These are phyloP conservation scores for Conticribra weissflogii DNA, from an alignment of 108 stramenopile genomes.

Conservation along the genomic window DNA sequence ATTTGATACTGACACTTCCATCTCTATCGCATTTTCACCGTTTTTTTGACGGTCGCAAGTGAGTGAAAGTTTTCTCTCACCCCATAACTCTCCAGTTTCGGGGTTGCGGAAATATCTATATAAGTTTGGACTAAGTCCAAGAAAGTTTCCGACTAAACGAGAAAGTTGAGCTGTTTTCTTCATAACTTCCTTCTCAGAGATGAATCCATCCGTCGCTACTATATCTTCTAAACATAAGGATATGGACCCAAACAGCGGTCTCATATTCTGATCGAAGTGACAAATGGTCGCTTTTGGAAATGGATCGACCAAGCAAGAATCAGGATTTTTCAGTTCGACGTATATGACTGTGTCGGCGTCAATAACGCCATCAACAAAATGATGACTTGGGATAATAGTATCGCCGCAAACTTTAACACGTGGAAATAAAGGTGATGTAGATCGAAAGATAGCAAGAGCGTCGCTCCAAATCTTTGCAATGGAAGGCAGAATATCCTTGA, in stretches of 20 bases:
- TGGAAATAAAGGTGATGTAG: conserved; percentile 24
- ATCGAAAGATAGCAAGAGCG: conserved; percentile 14
- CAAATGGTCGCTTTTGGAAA: conserved; percentile 32
- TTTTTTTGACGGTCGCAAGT: too few species aligned
- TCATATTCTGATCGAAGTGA: conserved; percentile 46
- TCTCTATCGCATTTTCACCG: conserved; percentile 3
- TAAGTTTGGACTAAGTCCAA: conserved; percentile 40
- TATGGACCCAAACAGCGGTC: conserved; percentile 37
- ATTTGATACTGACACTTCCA: conserved; percentile 22
- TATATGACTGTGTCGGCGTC: conserved; percentile 45
- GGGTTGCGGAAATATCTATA: conserved; percentile 48
- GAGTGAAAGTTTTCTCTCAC: conserved; percentile 26
- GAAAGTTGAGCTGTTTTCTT: conserved; percentile 24
- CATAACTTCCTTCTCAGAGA: conserved; percentile 28
- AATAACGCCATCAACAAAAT: conserved; percentile 30
- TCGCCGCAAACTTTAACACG: conserved; percentile 16
- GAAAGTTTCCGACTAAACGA: conserved; percentile 28
- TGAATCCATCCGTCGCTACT: conserved; percentile 13
- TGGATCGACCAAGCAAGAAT: conserved; percentile 17
- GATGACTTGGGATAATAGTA: conserved; percentile 21
- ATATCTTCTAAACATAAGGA: conserved; percentile 35
- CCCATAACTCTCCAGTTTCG: conserved; percentile 30
- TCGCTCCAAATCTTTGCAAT: conserved; percentile 32
- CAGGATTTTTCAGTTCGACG: conserved; percentile 19
- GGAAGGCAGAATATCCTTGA: conserved; percentile 33